Base-by-base conservation (phyloP, 805 yeast species). In the Lachancea lanzarotensis region DNA sequence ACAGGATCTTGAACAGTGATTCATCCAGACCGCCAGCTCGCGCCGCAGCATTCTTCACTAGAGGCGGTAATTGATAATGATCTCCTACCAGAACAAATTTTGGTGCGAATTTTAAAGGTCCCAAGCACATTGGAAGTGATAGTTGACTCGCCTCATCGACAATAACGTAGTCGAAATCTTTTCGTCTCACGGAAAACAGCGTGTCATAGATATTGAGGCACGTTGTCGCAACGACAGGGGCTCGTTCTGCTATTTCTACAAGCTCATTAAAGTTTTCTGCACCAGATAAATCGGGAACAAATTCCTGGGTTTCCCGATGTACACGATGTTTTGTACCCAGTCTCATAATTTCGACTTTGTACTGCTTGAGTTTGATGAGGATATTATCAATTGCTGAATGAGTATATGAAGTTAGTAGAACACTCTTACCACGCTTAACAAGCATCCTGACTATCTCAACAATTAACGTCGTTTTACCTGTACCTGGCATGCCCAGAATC, bases 71-170 rank as follows among this genome's bases (percentile, higher is more conserved):
- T 62, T 93, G 99, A 52, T 76, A 79, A 62, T 93, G 98, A 60
- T 93, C 99, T 9, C 99, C 99, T n/a, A 93, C 97, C 48, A 93
- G 72, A 1, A 93, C 74, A 60, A 91, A 93, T 62, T 76, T 84
- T 37, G 83, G 82, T 29, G 89, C 82, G 51, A 75, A 77, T 27
- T 89, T 65, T 38, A 93, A 62, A 0, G 98, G 98, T 0, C 98
- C 98, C 25, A 93, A 63, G 53, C 95, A 84, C 5, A 86, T 73
- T 0, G 99, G 98, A 73, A 91, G 72, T 0, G 97, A 83, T 0
- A 91, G 85, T 58, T 93, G 98, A 1, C 97, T 89, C 0, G 98
- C 98, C 62, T 93, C 99, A 62, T 93, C 99, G 36, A 93, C 75
- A 35, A 93, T 89, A 59, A 97, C 95, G 59, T 85, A 91, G 57